Conservation (phyloP, 2,329 filamentous ascomycete species). For the Sclerotinia trifoliorum region DNA sequence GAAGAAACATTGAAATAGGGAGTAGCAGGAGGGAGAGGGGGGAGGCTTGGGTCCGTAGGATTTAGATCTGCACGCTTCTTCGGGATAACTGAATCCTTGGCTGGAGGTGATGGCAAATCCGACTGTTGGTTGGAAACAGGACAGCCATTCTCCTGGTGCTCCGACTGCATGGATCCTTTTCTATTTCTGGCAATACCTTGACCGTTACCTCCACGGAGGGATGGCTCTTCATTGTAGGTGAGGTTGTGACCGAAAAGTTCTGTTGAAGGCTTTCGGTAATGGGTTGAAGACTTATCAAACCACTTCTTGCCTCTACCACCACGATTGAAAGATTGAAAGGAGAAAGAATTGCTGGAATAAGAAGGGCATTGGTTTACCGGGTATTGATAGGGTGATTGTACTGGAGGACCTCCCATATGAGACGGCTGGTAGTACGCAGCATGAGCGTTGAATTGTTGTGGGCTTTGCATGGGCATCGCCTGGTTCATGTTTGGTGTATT, state of each 20-base stretch:
- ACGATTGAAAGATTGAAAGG: constrained; percentile 22
- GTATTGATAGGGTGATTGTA: constrained; percentile 44
- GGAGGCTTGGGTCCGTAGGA: constrained; percentile 24
- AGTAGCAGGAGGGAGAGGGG: constrained; percentile 35
- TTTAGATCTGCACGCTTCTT: constrained; percentile 18
- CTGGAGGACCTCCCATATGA: constrained; percentile 47
- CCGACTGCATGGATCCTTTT: constrained; percentile 27
- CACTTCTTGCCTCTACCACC: constrained; percentile 27
- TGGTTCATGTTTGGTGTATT: constrained; percentile 68
- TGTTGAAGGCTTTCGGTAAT: constrained; percentile 31
- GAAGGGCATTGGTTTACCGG: constrained; percentile 40
- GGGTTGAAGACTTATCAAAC: constrained; percentile 36
- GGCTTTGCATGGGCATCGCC: constrained; percentile 61
- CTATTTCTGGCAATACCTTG: constrained; percentile 29
- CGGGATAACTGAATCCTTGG: constrained; percentile 18
- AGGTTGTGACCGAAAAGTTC: constrained; percentile 35
- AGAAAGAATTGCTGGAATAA: constrained; percentile 27
- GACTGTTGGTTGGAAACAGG: constrained; percentile 26
- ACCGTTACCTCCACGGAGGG: constrained; percentile 30
- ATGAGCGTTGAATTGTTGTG: constrained; percentile 48
- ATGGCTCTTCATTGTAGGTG: constrained; percentile 28
- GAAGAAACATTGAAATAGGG: constrained; percentile 30
- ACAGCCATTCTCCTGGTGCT: constrained; percentile 29
- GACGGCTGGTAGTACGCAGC: constrained; percentile 39
- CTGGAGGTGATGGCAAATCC: constrained; percentile 11